A percentile compares a stretch with the other conserved stretches of the same genome.
These are phyloP conservation scores for Seiridium cupressi DNA, from an alignment of 2,329 filamentous ascomycete genomes.

Conservation along the genomic window DNA sequence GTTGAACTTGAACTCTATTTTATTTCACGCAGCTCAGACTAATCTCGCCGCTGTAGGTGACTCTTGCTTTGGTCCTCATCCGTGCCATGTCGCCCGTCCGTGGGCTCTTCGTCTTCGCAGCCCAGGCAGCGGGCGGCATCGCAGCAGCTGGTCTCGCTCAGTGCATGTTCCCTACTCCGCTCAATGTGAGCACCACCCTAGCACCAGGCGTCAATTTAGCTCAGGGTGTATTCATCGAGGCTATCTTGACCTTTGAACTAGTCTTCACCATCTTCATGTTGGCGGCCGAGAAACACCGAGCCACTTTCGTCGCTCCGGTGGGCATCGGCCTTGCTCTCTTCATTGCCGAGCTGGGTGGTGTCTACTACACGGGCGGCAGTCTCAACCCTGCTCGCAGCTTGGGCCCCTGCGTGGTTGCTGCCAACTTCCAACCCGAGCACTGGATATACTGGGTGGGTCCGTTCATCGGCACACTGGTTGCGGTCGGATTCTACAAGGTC, in stretches of 20 bases:
- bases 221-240: slow-evolving; percentile 54
- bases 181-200: slow-evolving; percentile 47
- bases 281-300: slow-evolving; percentile 60
- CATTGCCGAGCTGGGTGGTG: slow-evolving; percentile 40
- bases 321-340: slow-evolving; percentile 63
- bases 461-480: slow-evolving; percentile 31
- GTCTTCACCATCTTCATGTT: slow-evolving; percentile 58
- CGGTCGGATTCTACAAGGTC: slow-evolving; percentile 33
- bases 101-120: slow-evolving; percentile 11
- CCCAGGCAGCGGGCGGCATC: slow-evolving; percentile 14
- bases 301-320: slow-evolving; percentile 60
- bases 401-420: slow-evolving; percentile 34
- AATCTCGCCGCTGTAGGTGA: slow-evolving; percentile 3
- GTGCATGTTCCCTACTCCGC: slow-evolving; percentile 40
- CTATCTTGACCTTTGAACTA: slow-evolving; percentile 51
- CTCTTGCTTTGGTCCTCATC: slow-evolving; percentile 13
- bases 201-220: slow-evolving; percentile 38
- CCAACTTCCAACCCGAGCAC: slow-evolving; percentile 31
- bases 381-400: slow-evolving; percentile 39
- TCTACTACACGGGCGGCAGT: slow-evolving; percentile 35
- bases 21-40: neutral
- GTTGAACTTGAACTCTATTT: neutral
- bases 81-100: slow-evolving; percentile 9
- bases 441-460: slow-evolving; percentile 45
- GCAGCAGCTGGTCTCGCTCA: slow-evolving; percentile 30